phyloP scores from a whole-genome alignment of 140 eudicot genomes.

The Oenanthe javanica region DNA sequence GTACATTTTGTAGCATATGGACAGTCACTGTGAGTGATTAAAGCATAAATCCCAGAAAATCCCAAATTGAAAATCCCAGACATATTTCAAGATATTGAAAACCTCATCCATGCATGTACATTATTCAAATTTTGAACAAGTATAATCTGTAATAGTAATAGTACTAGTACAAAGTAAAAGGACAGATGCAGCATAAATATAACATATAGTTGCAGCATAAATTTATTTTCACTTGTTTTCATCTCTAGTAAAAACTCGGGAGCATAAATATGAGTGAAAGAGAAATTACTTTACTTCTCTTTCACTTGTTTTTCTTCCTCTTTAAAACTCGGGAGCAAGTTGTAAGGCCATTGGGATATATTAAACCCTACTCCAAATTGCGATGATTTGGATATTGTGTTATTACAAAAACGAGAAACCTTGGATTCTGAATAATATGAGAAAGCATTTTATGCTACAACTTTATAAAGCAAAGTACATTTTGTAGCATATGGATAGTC shows the following conservation, averaged over 20 bases:
- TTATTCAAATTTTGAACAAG: neutral
- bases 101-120: neutral
- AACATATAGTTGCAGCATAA: neutral
- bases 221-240: too few species aligned
- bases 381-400: neutral
- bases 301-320: too few species aligned
- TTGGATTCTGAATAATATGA: too few species aligned
- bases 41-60: neutral
- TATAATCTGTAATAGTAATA: neutral
- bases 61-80: neutral
- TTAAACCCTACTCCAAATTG: neutral
- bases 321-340: too few species aligned
- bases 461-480: neutral
- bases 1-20: neutral
- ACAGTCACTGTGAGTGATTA: neutral
- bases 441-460: too few species aligned
- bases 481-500: neutral
- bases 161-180: neutral
- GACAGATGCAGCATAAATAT: neutral
- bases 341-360: neutral
- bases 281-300: too few species aligned
- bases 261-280: too few species aligned
- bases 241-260: too few species aligned
- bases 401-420: too few species aligned
- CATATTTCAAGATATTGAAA: neutral